Evolutionary conservation across 2,329 filamentous ascomycete species (phyloP).

Genomic region (Dothistroma pini): DNA sequence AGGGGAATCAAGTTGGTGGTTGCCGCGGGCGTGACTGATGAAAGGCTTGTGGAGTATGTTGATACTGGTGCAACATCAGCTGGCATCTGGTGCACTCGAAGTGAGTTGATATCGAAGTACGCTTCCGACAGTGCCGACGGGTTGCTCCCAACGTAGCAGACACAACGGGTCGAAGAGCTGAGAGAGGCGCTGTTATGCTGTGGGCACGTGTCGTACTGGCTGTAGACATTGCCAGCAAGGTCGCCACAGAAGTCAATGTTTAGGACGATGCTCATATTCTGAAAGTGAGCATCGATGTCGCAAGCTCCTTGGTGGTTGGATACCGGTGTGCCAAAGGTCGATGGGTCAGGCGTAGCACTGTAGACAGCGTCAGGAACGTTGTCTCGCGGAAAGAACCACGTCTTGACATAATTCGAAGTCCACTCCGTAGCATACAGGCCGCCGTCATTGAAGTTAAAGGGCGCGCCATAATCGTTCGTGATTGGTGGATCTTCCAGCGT

Average conservation of each 20-base stretch:
- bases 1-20: conserved; percentile 25
- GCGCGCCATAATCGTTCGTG: conserved; percentile 34
- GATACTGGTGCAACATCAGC: conserved; percentile 19
- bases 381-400: conserved; percentile 37
- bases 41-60: conserved; percentile 28
- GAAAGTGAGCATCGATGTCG: conserved; percentile 37
- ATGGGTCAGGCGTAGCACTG: conserved; percentile 52
- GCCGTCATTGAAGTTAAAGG: conserved; percentile 32
- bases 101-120: conserved; percentile 42
- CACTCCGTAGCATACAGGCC: conserved; percentile 38
- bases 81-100: conserved; percentile 40
- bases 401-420: conserved; percentile 34
- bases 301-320: conserved; percentile 57
- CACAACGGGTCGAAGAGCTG: conserved; percentile 28
- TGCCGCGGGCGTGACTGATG: conserved; percentile 20
- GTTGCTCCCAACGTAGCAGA: conserved; percentile 34
- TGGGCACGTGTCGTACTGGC: conserved; percentile 29
- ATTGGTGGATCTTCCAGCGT: conserved; percentile 19
- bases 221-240: conserved; percentile 36
- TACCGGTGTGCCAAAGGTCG: conserved; percentile 57
- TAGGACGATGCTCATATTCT: conserved; percentile 39
- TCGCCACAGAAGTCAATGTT: conserved; percentile 42
- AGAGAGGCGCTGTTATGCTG: conserved; percentile 18
- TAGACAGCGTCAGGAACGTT: conserved; percentile 42
- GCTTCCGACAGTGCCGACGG: conserved; percentile 33